Base-by-base conservation (phyloP, 371 early-diverging fungal species). In the Antonospora locustae region DNA sequence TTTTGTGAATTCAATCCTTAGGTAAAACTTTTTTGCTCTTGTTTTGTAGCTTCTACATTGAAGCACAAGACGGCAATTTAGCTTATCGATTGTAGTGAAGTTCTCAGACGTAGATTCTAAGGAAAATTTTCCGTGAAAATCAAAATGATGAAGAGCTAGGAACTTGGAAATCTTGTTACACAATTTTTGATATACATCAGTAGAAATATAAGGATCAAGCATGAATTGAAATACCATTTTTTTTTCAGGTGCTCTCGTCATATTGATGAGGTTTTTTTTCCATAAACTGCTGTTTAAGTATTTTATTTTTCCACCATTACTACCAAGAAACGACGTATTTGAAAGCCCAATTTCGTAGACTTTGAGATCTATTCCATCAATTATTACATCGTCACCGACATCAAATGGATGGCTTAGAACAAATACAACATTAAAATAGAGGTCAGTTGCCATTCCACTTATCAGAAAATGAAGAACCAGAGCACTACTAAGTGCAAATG, bases 321-420 rank as follows among this genome's bases (percentile, higher is more conserved):
- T 48, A 2, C 56, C 41, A 11, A 71, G 28, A 0, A 75, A 65
- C 14, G 66, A 65, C 29, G 72, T 68, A 22, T 51, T 62, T n/a
- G 63, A 50, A 2, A 75, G 38, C 6, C 69, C 66, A 28, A 66
- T 64, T 34, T 48, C 47, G 48, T 68, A 53, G 25, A 75, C 69
- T 20, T 44, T 66, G 49, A 65, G 63, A 37, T 64, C 63, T 14
- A 47, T 56, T 19, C 57, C 58, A 19, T 68, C 71, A 6, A 72
- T 48, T 16, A 68, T 58, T 3, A 75, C 61, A 16, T 75, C 75
- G 56, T 75, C 75, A 4, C 72, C 75, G 28, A 75, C 62, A 60
- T 75, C 75, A 57, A 63, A 75, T 39, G 63, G 75, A 51, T 75
- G 75, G n/a, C 61, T 70, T 6, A 71, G 17, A n/a, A 72, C 39